phyloP scores from a whole-genome alignment of 345 rosid genomes.

The Murraya paniculata region DNA sequence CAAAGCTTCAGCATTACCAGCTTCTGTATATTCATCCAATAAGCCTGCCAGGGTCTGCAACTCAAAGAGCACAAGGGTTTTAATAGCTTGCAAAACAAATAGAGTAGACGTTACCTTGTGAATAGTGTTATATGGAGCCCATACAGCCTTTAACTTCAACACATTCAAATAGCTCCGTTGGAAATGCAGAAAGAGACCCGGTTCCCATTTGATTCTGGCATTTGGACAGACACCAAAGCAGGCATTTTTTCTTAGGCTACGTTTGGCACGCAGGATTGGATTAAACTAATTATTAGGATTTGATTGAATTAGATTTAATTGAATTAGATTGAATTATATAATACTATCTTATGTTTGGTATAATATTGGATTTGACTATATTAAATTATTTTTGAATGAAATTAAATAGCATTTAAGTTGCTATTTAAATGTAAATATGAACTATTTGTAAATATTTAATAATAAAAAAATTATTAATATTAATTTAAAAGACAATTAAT shows the following conservation, averaged over 20 bases:
- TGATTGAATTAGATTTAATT: too few relatives aligned
- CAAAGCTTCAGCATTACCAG: constrained; percentile 37
- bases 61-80: not conserved
- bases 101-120: constrained; percentile 31
- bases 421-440: too few relatives aligned
- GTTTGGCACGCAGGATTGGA: too few relatives aligned
- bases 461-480: too few relatives aligned
- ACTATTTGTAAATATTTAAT: too few relatives aligned
- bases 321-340: too few relatives aligned
- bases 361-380: too few relatives aligned
- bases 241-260: constrained; percentile 31
- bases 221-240: constrained; percentile 30
- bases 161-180: constrained; percentile 37
- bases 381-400: too few relatives aligned
- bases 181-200: constrained; percentile 57
- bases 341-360: too few relatives aligned
- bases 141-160: constrained; percentile 45
- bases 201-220: constrained; percentile 51
- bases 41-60: constrained; percentile 54
- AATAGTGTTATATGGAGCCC: constrained; percentile 63
- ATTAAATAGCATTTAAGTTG: too few relatives aligned
- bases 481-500: too few relatives aligned
- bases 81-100: not conserved
- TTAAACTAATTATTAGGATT: too few relatives aligned
- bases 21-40: constrained; percentile 40